Evolutionary conservation across 2,329 filamentous ascomycete genomes (phyloP).

Genomic region (Fusarium bulbicola): DNA sequence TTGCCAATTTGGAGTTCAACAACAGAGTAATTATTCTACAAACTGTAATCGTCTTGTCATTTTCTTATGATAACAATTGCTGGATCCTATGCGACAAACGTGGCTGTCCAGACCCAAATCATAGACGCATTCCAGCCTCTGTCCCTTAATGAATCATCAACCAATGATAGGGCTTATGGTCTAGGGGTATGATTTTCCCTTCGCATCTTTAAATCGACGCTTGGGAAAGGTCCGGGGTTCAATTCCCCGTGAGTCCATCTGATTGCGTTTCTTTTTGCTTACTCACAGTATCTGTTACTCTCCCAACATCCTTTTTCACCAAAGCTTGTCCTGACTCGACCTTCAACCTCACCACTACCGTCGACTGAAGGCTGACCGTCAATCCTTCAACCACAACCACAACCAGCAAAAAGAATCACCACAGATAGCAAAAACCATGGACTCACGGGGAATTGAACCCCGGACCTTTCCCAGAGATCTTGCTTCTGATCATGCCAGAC

Average conservation of each 20-base stretch:
- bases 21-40: accelerated
- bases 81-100: background rate
- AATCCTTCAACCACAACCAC: background rate
- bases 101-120: too few relatives aligned
- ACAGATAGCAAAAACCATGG: background rate
- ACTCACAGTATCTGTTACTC: background rate
- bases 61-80: background rate
- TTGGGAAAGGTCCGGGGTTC: conserved; percentile 28
- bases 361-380: background rate
- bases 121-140: background rate
- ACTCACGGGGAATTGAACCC: conserved; percentile 32
- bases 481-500: background rate
- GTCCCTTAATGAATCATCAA: background rate
- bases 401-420: background rate
- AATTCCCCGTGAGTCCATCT: conserved; percentile 28
- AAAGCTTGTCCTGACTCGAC: background rate
- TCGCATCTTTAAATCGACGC: conserved; percentile 14
- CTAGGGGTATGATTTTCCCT: conserved; percentile 31
- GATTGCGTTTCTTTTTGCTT: background rate
- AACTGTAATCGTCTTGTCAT: background rate
- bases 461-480: conserved; percentile 22
- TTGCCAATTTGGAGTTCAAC: background rate
- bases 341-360: too few relatives aligned
- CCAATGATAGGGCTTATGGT: conserved; percentile 24
- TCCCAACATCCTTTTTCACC: background rate